Base-by-base conservation (phyloP, 345 rosid genomes). In the Fremontodendron californicum region DNA sequence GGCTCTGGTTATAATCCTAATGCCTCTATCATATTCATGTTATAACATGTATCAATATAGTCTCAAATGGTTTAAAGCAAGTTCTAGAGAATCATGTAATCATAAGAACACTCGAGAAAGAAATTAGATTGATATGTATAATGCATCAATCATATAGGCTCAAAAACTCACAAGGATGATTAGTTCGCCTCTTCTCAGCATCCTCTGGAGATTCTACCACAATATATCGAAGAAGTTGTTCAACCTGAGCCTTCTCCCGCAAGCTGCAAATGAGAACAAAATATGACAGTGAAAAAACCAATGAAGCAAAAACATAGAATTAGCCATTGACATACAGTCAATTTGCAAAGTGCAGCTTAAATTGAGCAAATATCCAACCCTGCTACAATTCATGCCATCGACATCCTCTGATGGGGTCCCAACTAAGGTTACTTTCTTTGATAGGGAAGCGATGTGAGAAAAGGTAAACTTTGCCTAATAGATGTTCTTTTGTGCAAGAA, bases 151-250 rank as follows among this genome's bases (percentile, higher is more conserved):
- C n/a, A n/a, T n/a, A n/a, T n/a, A n/a, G n/a, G n/a, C n/a, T n/a
- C n/a, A n/a, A n/a, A n/a, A n/a, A n/a, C n/a, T n/a, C n/a, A n/a
- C n/a, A n/a, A n/a, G n/a, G n/a, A n/a, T n/a, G n/a, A n/a, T n/a
- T n/a, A 46, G 90, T 79, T 77, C 87, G 87, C 67, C 83, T 89
- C 80, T 86, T 87, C 74, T 94, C 98, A 68, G 85, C 87, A 74
- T 91, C 96, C 48, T 91, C 87, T 2, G 89, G 86, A 77, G 91
- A 88, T 87, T 90, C 97, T 84, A 86, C 91, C 81, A 92, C 92
- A 67, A 94, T 91, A 85, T 86, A 92, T 71, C 54, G 90, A 74
- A 94, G 74, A 35, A 94, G 93, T 81, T 88, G 93, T 82, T 92
- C 92, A 75, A 94, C 93, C 78, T 91, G 97, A 80, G 85, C 78